Percentiles rank a stretch among this genome's conserved stretches.
These are phyloP conservation scores for Hanseniaspora jakobsenii DNA, from an alignment of 805 yeast genomes.

Conservation along the genomic window DNA sequence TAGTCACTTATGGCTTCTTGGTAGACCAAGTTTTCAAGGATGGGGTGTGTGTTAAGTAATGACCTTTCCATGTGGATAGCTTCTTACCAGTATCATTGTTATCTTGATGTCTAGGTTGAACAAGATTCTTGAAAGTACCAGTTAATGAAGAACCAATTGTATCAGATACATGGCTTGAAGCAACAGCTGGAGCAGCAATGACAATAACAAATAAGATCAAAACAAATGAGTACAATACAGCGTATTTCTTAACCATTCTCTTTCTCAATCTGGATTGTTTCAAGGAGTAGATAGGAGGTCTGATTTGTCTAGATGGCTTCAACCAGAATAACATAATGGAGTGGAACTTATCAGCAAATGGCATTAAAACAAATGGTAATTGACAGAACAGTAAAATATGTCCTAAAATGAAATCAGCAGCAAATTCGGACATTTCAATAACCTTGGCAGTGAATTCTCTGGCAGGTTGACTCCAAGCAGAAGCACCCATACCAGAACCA, in stretches of 20 bases:
- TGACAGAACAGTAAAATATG: constrained; percentile 79
- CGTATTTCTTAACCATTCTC: constrained; percentile 94
- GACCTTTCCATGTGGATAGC: constrained; percentile 28
- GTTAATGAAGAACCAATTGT: constrained; percentile 26
- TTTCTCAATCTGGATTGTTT: constrained; percentile 92
- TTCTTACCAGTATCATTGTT: constrained; percentile 71
- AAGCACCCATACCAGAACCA: constrained; percentile 82
- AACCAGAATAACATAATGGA: constrained; percentile 98
- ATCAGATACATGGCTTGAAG: constrained; percentile 40
- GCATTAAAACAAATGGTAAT: constrained; percentile 74
- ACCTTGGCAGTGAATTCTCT: constrained; percentile 92
- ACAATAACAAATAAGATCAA: constrained; percentile 59
- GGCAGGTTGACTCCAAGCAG: constrained; percentile 88
- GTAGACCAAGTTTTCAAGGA: constrained; percentile 41
- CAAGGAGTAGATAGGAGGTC: constrained; percentile 94
- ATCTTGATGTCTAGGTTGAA: constrained; percentile 76
- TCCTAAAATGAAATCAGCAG: constrained; percentile 91
- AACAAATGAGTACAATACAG: constrained; percentile 62
- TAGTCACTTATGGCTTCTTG: constrained; percentile 29
- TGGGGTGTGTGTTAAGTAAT: constrained; percentile 40
- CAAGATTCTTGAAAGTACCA: constrained; percentile 48
- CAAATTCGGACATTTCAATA: constrained; percentile 88
- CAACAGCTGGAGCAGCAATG: constrained; percentile 87
- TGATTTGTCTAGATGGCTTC: constrained; percentile 88
- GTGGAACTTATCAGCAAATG: constrained; percentile 92